Base-by-base conservation (phyloP, 139 green algal species). In the Pycnococcus provasolii region DNA sequence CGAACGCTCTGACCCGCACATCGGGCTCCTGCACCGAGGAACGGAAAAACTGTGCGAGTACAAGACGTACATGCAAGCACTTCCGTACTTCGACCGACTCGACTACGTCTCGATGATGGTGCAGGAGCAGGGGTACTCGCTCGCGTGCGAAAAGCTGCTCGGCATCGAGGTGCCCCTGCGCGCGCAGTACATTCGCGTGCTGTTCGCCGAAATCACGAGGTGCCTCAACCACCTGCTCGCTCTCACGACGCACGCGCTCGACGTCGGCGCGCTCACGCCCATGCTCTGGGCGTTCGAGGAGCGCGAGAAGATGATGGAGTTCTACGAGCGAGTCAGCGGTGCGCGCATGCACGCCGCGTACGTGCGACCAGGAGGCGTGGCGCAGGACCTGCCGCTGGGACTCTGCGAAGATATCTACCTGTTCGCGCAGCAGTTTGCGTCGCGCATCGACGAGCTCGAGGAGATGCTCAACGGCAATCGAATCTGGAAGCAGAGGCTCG, bases 101-200 rank as follows among this genome's bases (percentile, higher is more conserved):
- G 87, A 94, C 75, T 94, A 94, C 66, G 85, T 91, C 57, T 90
- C 83, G 42, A 90, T 90, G 84, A 92, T 92, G 86, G 88, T 80
- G 72, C 87, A 91, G 79, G 87, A 94, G 75, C 87, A 94, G 70
- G 79, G 72, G 5, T 94, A 90, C 60, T 86, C 86, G 68, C 75
- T 94, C 61, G 82, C 87, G 3, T 72, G 89, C 40, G 87, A 94
- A 80, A 83, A 84, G 63, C 71, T 90, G 45, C 66, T 85, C 44
- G 77, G 80, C 64, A 41, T 77, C 41, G 43, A 76, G 58, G 69
- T 80, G 11, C 80, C 80, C 39, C 43, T 68, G 26, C 74, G 87
- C 15, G 87, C 77, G 15, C 82, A 92, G 72, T 92, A 89, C 74
- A 91, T 94, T 72, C 81, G 87, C 62, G 86, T 94, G 44, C 64